Evolutionary conservation across 2,329 filamentous ascomycete species (phyloP).

Genomic region (Trichoderma simmonsii): DNA sequence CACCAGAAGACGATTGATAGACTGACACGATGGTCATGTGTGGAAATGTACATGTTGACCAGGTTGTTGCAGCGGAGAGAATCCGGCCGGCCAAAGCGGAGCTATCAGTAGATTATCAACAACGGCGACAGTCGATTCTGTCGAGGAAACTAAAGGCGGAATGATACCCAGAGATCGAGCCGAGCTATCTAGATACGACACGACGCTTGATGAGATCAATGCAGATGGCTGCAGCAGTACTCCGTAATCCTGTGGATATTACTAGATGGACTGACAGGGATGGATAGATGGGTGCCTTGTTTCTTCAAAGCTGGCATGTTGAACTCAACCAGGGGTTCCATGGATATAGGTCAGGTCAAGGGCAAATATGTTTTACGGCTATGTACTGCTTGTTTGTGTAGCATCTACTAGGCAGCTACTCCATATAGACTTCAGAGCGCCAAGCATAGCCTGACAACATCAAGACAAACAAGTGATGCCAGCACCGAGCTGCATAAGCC

Average conservation of each 20-base stretch:
- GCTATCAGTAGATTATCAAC: background rate
- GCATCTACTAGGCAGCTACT: background rate
- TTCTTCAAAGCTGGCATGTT: background rate
- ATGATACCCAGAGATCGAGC: slow-evolving; percentile 9
- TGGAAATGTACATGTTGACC: background rate
- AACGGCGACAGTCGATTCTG: background rate
- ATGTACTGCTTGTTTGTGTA: background rate
- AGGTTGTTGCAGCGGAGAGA: background rate
- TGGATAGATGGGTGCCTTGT: background rate
- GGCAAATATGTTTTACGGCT: background rate
- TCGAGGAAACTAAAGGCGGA: background rate
- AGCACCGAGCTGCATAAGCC: background rate
- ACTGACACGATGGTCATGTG: background rate
- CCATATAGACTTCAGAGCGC: background rate
- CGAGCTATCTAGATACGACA: background rate
- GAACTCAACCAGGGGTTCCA: background rate
- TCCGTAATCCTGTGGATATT: background rate
- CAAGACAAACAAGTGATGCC: background rate
- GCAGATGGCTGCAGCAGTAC: background rate
- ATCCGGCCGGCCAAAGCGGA: no score
- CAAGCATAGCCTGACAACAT: background rate
- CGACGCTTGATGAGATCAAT: background rate
- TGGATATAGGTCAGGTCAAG: background rate
- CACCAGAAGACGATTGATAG: slow-evolving; percentile 82
- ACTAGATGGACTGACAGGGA: background rate